These are phyloP conservation scores for Aphanomyces cochlioides DNA, from an alignment of 352 stramenopile species.

Conservation along the genomic window DNA sequence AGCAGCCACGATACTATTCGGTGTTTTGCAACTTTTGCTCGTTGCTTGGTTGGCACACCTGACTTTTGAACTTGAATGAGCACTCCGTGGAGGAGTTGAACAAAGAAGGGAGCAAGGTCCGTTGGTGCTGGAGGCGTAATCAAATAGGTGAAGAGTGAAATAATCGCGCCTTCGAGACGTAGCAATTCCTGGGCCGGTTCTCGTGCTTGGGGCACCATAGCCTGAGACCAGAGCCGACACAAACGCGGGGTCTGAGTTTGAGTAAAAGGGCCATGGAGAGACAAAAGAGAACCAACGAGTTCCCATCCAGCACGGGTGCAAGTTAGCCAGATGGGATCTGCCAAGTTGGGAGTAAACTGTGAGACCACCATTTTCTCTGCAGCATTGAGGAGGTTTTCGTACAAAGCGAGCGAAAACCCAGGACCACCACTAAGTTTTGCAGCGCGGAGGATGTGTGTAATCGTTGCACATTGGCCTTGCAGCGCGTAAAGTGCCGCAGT, in stretches of 20 bases:
- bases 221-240: constrained; percentile 67
- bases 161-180: constrained; percentile 74
- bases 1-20: constrained; percentile 74
- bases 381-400: constrained; percentile 43
- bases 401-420: constrained; percentile 16
- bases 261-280: constrained; percentile 64
- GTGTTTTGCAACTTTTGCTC: constrained; percentile 73
- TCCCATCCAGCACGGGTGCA: constrained; percentile 82
- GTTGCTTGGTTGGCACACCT: constrained; percentile 71
- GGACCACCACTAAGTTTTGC: constrained; percentile 20
- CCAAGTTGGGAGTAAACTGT: constrained; percentile 69
- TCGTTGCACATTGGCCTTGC: constrained; percentile 62
- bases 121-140: constrained; percentile 34
- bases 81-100: constrained; percentile 69
- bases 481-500: constrained; percentile 51
- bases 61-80: constrained; percentile 54
- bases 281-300: constrained; percentile 63
- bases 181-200: constrained; percentile 78
- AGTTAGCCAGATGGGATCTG: constrained; percentile 82
- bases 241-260: constrained; percentile 52
- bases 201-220: constrained; percentile 68
- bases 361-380: constrained; percentile 72
- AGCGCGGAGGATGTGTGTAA: constrained; percentile 39
- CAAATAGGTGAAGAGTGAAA: constrained; percentile 64
- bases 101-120: constrained; percentile 54